Base-by-base conservation (phyloP, 495 filamentous ascomycete genomes). In the Penicillium salamii region DNA sequence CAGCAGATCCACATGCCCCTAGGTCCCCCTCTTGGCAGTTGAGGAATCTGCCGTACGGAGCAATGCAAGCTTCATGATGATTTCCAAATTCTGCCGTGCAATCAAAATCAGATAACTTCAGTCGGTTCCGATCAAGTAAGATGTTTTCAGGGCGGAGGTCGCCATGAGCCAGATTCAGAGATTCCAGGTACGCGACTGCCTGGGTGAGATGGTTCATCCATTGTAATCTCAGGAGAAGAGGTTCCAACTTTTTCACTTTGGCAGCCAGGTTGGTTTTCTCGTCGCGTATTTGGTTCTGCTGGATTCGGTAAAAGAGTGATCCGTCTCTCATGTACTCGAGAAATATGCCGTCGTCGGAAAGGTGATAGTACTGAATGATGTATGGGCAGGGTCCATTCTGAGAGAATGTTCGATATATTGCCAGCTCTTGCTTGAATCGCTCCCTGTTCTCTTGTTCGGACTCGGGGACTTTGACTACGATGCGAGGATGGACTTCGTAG, bases 171-270 rank as follows among this genome's bases (percentile, higher is more conserved):
- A 74, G 64, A 26, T 58, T 56, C 15, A 70, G 57, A 2, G 65
- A 72, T 65, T 71, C 67, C 0, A 71, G 51, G 34, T 64, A 69
- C 42, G 70, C 67, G 34, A 68, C 58, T 14, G 61, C 69, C 58
- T 70, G 56, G 45, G 65, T 48, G 12, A 71, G 58, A 38, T 66
- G 61, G 21, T 67, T 67, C 61, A 70, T 70, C 70, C 61, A 70
- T 61, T 58, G 50, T 19, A 57, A 62, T 50, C 62, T 58, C 31
- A 69, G 49, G 15, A 39, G 6, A 7, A 65, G 44, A 32, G 68
- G 65, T 33, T 71, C 68, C 15, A 73, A n/a, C 21, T 49, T 67
- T 32, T 65, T 24, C 3, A 70, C 58, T 50, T 52, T 49, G 12
- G 51, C 65, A 39, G 70, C 62, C 11, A 59, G 8, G 3, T 5